Base-by-base conservation (phyloP, 2,329 filamentous ascomycete species). In the Aspergillus udagawae region DNA sequence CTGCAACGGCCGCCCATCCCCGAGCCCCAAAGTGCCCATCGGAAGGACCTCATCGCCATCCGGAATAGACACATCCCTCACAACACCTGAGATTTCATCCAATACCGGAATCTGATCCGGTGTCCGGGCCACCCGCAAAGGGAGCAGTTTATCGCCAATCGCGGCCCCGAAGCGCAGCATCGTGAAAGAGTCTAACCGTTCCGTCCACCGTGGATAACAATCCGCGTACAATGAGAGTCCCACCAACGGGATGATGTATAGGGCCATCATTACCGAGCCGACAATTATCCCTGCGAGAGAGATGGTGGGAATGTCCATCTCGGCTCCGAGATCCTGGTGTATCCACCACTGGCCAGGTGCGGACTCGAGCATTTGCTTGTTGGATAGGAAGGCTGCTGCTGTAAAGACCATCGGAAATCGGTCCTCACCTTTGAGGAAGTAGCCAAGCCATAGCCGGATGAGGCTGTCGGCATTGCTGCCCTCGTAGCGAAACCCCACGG, bases 91-190 rank as follows among this genome's bases (percentile, higher is more conserved):
- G 8, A 45, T 45, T 23, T 23, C 42, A 21, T 45, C 42, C n/a
- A 45, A 23, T 23, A 45, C 42, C 20, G 42, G 20, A 23, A 45
- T 45, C 42, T 23, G 7, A 10, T 45, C 20, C 8, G 3, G 2
- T 12, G 8, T 12, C 20, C 12, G 4, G 3, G 20, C 20, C 42
- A 23, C 42, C 20, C 42, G 42, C 42, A 45, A 3, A 45, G 42
- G 42, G 20, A 45, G 42, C 42, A 45, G n/a, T 23, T 45, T 45
- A 23, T 45, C 42, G 42, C 42, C 53, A 12, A 61, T 47, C 27
- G 55, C 49, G 10, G 55, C 62, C 1, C 65, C 64, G 12, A 65
- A 51, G 1, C 65, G 57, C 53, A 67, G 35, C 57, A 66, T 62
- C 6, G 56, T 55, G 25, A 60, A 66, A 5, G 65, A 61, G 27